Conservation (phyloP, 2,329 filamentous ascomycete species). For the Fusarium hostae region DNA sequence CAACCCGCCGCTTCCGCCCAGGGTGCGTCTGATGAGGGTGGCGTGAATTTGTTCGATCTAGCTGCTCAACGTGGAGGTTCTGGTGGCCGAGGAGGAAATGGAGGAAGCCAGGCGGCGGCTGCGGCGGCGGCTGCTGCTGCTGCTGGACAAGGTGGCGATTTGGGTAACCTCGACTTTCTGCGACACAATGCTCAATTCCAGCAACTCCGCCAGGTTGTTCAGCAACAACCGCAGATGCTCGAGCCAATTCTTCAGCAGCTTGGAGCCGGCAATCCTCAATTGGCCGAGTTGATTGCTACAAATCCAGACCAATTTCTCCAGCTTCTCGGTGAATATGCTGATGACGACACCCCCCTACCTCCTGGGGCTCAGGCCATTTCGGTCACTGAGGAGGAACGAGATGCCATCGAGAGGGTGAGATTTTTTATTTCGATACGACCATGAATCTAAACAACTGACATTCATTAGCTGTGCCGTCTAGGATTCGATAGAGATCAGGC, state of each 20-base stretch:
- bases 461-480: conserved; percentile 80
- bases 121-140: conserved; percentile 56
- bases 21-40: conserved; percentile 69
- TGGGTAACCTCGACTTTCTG: conserved; percentile 90
- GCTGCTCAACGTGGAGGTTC: conserved; percentile 78
- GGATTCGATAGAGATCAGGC: conserved; percentile 94
- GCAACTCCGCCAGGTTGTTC: conserved; percentile 94
- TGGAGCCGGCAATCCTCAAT: conserved; percentile 91
- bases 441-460: conserved; percentile 1
- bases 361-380: conserved; percentile 89
- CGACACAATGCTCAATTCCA: conserved; percentile 98
- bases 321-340: conserved; percentile 86
- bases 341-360: conserved; percentile 84
- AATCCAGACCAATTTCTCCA: conserved; percentile 95
- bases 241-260: conserved; percentile 98
- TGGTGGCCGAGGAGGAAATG: conserved; percentile 57
- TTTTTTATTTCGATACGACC: conserved; percentile 46
- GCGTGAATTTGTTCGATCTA: conserved; percentile 91
- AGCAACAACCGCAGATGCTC: conserved; percentile 98
- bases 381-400: conserved; percentile 95
- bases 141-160: conserved; percentile 63
- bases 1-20: conserved; percentile 54
- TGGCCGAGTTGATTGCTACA: conserved; percentile 89
- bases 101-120: conserved; percentile 54
- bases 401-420: conserved; percentile 91